These are phyloP conservation scores for Panaeolus cyanescens DNA, from an alignment of 768 basidiomycete species.

Conservation along the genomic window DNA sequence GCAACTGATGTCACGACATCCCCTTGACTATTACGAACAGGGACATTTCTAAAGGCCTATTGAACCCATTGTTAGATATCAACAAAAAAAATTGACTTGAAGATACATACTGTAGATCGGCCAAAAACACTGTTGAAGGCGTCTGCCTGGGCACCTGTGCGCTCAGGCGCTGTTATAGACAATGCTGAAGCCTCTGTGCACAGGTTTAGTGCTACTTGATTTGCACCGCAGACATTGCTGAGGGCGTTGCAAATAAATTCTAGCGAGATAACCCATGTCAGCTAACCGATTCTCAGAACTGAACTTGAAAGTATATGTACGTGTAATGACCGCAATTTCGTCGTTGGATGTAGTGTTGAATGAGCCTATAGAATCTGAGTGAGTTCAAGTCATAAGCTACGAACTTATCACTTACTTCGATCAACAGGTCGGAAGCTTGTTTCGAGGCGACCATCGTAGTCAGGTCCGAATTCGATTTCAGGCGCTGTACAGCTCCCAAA, in stretches of 20 bases:
- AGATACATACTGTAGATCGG: conserved; percentile 41
- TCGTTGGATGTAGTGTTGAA: conserved; percentile 64
- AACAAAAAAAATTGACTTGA: neutral
- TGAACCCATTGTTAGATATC: neutral
- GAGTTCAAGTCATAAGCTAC: neutral
- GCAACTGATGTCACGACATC: conserved; percentile 20
- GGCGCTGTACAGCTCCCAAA: conserved; percentile 61
- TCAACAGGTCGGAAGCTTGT: conserved; percentile 61
- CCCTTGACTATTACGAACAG: conserved; percentile 47
- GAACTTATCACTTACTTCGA: conserved; percentile 29
- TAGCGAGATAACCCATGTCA: neutral
- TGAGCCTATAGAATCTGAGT: conserved; percentile 29
- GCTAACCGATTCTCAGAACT: neutral
- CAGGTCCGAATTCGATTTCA: conserved; percentile 57
- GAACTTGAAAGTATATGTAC: conserved; percentile 18
- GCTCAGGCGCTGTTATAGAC: conserved; percentile 39
- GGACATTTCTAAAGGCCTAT: conserved; percentile 47
- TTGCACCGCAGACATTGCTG: conserved; percentile 53
- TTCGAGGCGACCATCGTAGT: conserved; percentile 59
- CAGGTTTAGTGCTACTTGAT: conserved; percentile 51
- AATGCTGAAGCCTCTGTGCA: conserved; percentile 43
- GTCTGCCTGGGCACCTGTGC: conserved; percentile 59
- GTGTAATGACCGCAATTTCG: conserved; percentile 58
- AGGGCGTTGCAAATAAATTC: conserved; percentile 54
- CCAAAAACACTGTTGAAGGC: conserved; percentile 64